Base-by-base conservation (phyloP, 2,329 filamentous ascomycete genomes). In the Tolypocladium ovalisporum region DNA sequence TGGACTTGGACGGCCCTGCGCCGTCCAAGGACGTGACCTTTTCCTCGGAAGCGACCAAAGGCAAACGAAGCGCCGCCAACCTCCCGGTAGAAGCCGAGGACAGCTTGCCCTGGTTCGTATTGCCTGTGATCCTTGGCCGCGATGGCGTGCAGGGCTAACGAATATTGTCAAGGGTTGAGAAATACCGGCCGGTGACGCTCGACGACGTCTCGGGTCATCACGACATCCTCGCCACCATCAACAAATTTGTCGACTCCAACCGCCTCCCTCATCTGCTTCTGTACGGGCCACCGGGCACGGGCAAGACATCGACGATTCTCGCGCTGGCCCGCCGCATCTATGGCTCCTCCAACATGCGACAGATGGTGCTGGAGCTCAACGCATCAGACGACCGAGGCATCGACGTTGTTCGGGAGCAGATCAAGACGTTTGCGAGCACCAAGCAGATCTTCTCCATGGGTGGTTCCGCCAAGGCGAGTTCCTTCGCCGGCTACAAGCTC, bases 351-450 rank as follows among this genome's bases (percentile, higher is more conserved):
- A 97, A 97, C 72, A 88, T 97, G 86, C 87, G 93, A 22, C 94
- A 99, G 73, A 97, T 99, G 91, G 94, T 99, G 22, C 83, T 99
- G 37, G 94, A 99, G 74, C 83, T 99, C 63, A 99, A 99, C 71
- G 94, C 94, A 44, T 96, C 91, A 54, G 94, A 99, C 70, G 94
- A 99, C 72, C 83, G 94, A 73, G 94, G 94, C 68, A 99, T 99
- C 71, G 94, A 99, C 63, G 94, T 99, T 2, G 94, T 99, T 57
- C 84, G 92, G 63, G 94, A 99, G 76, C 94, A 99, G 74, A 99
- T 99, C 82, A 99, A 97, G 80, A 99, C 94, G 0, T 99, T 99
- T 75, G 93, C 90, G 44, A 95, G 89, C 65, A 99, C 94, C 9
- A 97, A 96, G 73, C 94, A 99, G 70, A 99, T 99, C 66, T 99